A percentile compares a stretch with the other conserved stretches of the same genome.
Conservation (phyloP, 345 rosid species). For the Pugionium dolabratum region DNA sequence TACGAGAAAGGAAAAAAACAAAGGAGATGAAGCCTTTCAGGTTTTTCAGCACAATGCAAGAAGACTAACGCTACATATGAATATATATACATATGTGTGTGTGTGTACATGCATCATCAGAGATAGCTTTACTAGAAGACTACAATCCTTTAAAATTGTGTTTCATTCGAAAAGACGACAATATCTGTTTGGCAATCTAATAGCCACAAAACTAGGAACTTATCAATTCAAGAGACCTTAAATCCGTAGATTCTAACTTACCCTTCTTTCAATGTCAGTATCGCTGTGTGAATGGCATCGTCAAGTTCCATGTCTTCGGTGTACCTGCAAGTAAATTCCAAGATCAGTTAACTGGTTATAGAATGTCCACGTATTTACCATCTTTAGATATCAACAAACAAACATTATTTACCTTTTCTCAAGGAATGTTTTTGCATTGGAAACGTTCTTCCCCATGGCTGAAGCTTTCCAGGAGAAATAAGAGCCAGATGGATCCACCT, state of each 20-base stretch:
- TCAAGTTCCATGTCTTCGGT: slow-evolving; percentile 99
- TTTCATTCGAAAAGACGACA: neutral
- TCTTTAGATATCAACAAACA: slow-evolving; percentile 5
- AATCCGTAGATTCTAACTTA: slow-evolving; percentile 33
- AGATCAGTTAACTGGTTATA: slow-evolving; percentile 3
- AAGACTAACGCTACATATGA: slow-evolving; percentile 3
- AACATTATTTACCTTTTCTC: slow-evolving; percentile 68
- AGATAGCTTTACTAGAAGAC: slow-evolving; percentile 20
- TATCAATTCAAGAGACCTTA: slow-evolving; percentile 5
- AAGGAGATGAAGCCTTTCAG: slow-evolving; percentile 13
- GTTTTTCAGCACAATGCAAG: slow-evolving; percentile 1
- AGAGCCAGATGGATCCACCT: slow-evolving; percentile 98
- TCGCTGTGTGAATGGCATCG: slow-evolving; percentile 98
- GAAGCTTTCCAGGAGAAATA: slow-evolving; percentile 99
- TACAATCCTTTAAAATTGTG: neutral
- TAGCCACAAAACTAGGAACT: neutral
- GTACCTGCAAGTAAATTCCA: slow-evolving; percentile 49
- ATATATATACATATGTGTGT: neutral
- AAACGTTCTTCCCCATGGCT: slow-evolving; percentile 96
- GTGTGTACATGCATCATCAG: slow-evolving; percentile 5
- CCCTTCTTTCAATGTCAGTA: slow-evolving; percentile 95
- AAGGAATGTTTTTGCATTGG: slow-evolving; percentile 91
- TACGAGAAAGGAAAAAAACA: slow-evolving; percentile 38
- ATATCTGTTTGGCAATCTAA: slow-evolving; percentile 11
- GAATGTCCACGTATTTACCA: neutral